Evolutionary conservation across 73 alveolate species (phyloP).

Genomic region (Paraurostyla sp.): DNA sequence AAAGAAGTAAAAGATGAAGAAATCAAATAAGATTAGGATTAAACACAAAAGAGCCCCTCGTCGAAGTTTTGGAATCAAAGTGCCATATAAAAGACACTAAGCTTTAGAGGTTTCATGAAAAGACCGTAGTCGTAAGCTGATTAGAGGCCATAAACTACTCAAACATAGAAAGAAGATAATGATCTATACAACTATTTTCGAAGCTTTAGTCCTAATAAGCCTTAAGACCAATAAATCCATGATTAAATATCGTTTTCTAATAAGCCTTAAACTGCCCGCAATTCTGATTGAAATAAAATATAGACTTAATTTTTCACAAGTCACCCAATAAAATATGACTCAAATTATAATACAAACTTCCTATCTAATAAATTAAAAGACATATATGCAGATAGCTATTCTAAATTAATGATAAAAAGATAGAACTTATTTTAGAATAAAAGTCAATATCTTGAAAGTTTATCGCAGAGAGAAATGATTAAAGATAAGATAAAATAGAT

Average conservation of each 20-base stretch:
- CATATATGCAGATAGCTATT: neutral
- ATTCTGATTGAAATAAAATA: no score
- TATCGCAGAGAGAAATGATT: neutral
- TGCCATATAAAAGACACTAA: neutral
- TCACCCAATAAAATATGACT: neutral
- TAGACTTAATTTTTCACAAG: neutral
- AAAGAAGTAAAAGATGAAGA: neutral
- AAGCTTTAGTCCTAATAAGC: no score
- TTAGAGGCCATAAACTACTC: no score
- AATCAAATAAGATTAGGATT: neutral
- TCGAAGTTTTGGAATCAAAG: neutral
- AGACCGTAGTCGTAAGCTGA: no score
- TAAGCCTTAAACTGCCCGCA: no score
- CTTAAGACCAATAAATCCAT: no score
- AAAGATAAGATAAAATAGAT: conserved; percentile 1
- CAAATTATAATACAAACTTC: neutral
- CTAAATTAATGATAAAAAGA: neutral
- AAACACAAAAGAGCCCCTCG: neutral
- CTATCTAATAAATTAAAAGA: neutral
- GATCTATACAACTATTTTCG: no score
- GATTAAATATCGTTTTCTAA: no score
- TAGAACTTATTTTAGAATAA: neutral
- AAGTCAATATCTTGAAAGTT: neutral
- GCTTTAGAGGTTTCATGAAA: neutral
- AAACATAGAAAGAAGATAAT: no score